Evolutionary conservation across 495 filamentous ascomycete genomes (phyloP), one percentile per base, ranked within the genome.

Genomic region (Chaetomium cochliodes): DNA sequence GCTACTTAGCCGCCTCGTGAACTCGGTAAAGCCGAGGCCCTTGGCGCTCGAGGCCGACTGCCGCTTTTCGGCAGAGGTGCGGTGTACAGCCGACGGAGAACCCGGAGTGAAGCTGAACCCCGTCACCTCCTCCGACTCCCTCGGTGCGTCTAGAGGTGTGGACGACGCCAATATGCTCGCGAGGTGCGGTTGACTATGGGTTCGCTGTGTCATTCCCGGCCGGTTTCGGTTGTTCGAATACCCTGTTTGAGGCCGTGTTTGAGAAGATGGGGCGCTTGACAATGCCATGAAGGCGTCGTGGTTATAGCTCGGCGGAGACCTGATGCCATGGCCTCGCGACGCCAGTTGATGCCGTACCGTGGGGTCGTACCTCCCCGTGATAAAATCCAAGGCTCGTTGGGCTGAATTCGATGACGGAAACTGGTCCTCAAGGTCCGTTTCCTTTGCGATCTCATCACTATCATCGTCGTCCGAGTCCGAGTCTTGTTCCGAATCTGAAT

Each of bases 21-120:
- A 85, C 33, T 86, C 83, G 65, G 75, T 78, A 63, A 85, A 85
- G 66, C 78, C 81, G 3, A 85, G 75, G 46, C 80, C 70, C 68
- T 83, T 85, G 33, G 62, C 62, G 67, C 72, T 74, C 33, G 73
- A 82, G 16, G 74, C 75, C 23, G 81, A 84, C 13, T 76, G 74
- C 22, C 81, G 78, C 62, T 81, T 80, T 60, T 80, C 78, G 15
- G 57, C 61, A 16, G 57, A 51, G 61, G 66, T 65, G 47, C 67
- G 70, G 9, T 70, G 68, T 26, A 67, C 22, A 56, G 60, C 57
- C n/a, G 69, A 56, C 2, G 64, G 49, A n/a, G 67, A 63, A 0
- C 67, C 63, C 4, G 67, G 49, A 5, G 65, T 64, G 53, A 69
- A 55, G 47, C 58, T 64, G 44, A 70, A 65, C 58, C n/a, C 69